These are phyloP conservation scores for Aegle marmelos DNA, from an alignment of 345 rosid genomes.

Conservation along the genomic window DNA sequence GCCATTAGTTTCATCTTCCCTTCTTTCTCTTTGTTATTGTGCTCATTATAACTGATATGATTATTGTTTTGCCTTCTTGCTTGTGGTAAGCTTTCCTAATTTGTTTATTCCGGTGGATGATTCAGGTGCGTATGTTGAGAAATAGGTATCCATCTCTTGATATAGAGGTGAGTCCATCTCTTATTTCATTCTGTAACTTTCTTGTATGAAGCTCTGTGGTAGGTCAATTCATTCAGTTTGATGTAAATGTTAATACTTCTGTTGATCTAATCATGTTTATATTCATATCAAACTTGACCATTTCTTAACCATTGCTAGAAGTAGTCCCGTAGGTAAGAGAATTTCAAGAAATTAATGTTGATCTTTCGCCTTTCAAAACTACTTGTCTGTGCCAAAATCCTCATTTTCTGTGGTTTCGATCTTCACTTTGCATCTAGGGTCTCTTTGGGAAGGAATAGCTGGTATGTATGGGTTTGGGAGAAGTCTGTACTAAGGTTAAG, in stretches of 20 bases:
- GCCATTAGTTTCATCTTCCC: background rate
- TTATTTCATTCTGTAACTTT: background rate
- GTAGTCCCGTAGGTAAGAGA: background rate
- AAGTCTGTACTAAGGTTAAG: background rate
- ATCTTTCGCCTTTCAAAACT: background rate
- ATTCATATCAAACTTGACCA: background rate
- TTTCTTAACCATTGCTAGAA: background rate
- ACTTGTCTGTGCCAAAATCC: background rate
- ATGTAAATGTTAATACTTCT: background rate
- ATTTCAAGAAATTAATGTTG: background rate
- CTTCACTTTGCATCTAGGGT: background rate
- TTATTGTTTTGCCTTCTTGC: background rate
- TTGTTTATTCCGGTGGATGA: constrained; percentile 4
- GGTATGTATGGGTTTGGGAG: background rate
- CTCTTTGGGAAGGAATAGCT: background rate
- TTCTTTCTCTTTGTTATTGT: background rate
- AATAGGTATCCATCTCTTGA: constrained; percentile 71
- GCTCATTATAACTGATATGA: background rate
- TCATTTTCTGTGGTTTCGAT: background rate
- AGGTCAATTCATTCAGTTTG: background rate
- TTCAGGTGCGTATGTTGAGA: constrained; percentile 62
- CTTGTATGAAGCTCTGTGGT: background rate
- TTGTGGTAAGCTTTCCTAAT: background rate
- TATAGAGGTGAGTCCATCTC: constrained; percentile 55
- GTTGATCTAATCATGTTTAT: background rate